Conservation (phyloP, 2,329 filamentous ascomycete genomes). For the Xylariaceae sp. region DNA sequence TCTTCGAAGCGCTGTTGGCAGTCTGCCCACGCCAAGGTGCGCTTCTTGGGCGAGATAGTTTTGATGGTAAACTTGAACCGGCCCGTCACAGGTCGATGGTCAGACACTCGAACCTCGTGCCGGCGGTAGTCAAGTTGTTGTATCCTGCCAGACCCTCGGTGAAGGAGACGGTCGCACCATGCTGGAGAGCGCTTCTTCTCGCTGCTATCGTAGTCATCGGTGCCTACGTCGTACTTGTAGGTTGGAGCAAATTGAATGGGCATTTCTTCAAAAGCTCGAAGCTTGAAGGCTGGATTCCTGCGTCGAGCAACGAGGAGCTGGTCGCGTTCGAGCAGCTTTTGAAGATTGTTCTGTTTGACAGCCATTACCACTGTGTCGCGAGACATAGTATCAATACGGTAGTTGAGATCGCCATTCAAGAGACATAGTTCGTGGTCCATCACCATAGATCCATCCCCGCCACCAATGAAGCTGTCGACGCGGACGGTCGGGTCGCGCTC, state of each 20-base stretch:
- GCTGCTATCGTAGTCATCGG: constrained; percentile 87
- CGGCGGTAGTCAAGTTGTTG: constrained; percentile 84
- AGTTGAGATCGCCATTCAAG: constrained; percentile 94
- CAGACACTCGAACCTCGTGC: constrained; percentile 86
- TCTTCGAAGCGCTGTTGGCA: constrained; percentile 73
- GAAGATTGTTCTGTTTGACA: constrained; percentile 75
- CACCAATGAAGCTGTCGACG: constrained; percentile 78
- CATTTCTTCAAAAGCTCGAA: constrained; percentile 86
- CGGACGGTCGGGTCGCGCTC: constrained; percentile 67
- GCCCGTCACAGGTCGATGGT: constrained; percentile 90
- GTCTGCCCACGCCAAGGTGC: constrained; percentile 66
- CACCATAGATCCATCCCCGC: constrained; percentile 93
- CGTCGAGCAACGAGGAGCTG: constrained; percentile 86
- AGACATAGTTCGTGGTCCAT: constrained; percentile 98
- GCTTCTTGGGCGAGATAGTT: constrained; percentile 66
- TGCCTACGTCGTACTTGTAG: constrained; percentile 98
- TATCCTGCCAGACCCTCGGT: constrained; percentile 75
- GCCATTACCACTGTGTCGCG: constrained; percentile 88
- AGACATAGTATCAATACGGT: constrained; percentile 96
- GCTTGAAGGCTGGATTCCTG: constrained; percentile 83
- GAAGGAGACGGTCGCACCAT: constrained; percentile 95
- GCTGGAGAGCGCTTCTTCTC: constrained; percentile 93
- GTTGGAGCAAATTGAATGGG: constrained; percentile 92
- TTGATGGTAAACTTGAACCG: constrained; percentile 82
- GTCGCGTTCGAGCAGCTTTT: constrained; percentile 86